Conservation (phyloP, 768 basidiomycete genomes). For the Boletus edulis region DNA sequence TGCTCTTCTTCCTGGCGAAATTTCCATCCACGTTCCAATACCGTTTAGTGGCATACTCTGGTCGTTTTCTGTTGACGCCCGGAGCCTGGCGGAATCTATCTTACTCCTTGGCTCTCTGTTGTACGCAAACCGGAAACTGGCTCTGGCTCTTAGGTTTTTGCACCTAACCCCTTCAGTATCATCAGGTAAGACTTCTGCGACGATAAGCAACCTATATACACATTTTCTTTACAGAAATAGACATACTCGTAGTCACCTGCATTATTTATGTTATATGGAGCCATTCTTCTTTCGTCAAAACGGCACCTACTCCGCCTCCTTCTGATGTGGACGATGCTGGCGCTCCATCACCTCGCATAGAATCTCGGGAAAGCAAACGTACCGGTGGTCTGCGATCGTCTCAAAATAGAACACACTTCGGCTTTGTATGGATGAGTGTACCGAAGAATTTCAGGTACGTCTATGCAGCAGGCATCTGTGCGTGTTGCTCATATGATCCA, state of each 20-base stretch:
- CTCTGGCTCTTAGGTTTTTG: constrained; percentile 8
- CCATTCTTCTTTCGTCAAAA: constrained; percentile 46
- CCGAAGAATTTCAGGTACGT: constrained; percentile 80
- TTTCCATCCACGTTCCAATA: constrained; percentile 45
- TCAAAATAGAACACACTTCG: constrained; percentile 50
- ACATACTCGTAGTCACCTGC: constrained; percentile 50
- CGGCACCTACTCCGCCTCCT: constrained; percentile 9
- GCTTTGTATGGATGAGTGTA: constrained; percentile 88
- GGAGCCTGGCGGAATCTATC: constrained; percentile 61
- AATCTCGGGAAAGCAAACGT: constrained; percentile 48
- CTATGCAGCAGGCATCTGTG: background rate
- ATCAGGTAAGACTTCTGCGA: constrained; percentile 40
- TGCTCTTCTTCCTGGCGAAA: constrained; percentile 46
- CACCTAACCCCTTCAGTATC: constrained; percentile 44
- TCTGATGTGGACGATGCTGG: constrained; percentile 20
- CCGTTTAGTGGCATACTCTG: constrained; percentile 40
- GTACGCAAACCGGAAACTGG: constrained; percentile 47
- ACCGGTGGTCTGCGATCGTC: constrained; percentile 21
- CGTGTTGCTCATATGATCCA: constrained; percentile 31
- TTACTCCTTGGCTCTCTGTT: constrained; percentile 63
- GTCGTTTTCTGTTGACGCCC: constrained; percentile 56
- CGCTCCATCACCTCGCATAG: constrained; percentile 43
- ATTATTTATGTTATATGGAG: constrained; percentile 62
- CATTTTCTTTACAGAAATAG: constrained; percentile 46
- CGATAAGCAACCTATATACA: constrained; percentile 2